Evolutionary conservation across 148 eudicot genomes (phyloP).

Genomic region (Beta vulgaris): DNA sequence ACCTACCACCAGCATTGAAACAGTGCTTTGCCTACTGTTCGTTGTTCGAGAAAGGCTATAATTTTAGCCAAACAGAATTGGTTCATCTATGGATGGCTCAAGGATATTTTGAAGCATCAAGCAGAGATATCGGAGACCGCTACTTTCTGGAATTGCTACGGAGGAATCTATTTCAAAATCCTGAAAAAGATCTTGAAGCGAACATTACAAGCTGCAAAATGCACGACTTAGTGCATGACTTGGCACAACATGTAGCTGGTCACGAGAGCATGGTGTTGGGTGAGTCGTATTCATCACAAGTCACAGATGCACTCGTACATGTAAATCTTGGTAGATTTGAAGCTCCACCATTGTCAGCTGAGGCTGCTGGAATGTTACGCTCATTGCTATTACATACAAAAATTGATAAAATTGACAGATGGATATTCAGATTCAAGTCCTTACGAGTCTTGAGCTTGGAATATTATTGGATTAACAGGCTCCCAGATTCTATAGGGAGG

Average conservation of each 20-base stretch:
- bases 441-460: too few relatives aligned
- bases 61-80: background rate
- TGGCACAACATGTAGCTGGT: constrained; percentile 7
- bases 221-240: too few relatives aligned
- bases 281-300: background rate
- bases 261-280: background rate
- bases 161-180: background rate
- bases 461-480: too few relatives aligned
- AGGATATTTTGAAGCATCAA: too few relatives aligned
- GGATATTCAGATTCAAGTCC: too few relatives aligned
- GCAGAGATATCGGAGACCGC: background rate
- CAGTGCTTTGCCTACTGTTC: constrained; percentile 20
- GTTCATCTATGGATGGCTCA: constrained; percentile 11
- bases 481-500: too few relatives aligned
- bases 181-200: background rate
- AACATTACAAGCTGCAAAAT: too few relatives aligned
- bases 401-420: too few relatives aligned
- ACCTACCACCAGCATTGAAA: too few relatives aligned
- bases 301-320: background rate
- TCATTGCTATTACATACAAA: background rate
- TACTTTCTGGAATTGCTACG: background rate
- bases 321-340: too few relatives aligned
- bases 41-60: background rate
- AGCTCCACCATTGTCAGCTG: background rate
- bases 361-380: background rate